Evolutionary conservation across 2,329 filamentous ascomycete species (phyloP), one percentile per base, ranked within the genome.

Genomic region (Pseudogymnoascus destructans): DNA sequence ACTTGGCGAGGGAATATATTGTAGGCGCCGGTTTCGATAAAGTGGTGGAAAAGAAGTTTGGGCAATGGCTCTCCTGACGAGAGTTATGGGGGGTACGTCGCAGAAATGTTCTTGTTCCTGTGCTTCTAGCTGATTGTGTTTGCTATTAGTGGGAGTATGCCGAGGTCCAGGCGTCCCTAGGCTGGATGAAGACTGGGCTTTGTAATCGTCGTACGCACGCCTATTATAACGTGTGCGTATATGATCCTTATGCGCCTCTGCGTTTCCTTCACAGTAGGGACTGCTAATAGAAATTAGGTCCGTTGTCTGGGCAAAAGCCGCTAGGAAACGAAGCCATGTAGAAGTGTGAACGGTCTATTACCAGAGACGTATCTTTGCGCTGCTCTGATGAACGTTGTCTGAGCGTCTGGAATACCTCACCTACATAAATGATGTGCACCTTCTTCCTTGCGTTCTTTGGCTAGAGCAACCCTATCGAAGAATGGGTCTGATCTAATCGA

Each of bases 1-100:
- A 38, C n/a, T 10, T 30, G 7, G 13, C 54, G 9, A 70, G 68
- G 55, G 63, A 66, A 38, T 57, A 64, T 8, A 64, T 73, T 60
- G 35, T 17, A 4, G 35, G 2, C 9, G 35, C 35, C 7, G 35
- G 35, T 19, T 38, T 38, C 8, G 35, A 17, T 10, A 19, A 38
- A 17, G 35, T 38, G 35, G 35, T 38, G 3, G 35, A 38, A 38
- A 38, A 3, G 35, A 38, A 38, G 35, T 38, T 17, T 17, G n/a
- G 35, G 35, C 35, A 38, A 17, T 38, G 30, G 62, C 64, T 4
- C 59, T 61, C 7, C 46, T 66, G 19, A 66, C 64, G 2, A 65
- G 59, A 59, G 57, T 63, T 7, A 33, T 65, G n/a, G 58, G 61
- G 55, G 42, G 65, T 66, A 56, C 57, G 59, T 55, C 10, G 13